These are phyloP conservation scores for Neurospora tetraspora DNA, from an alignment of 495 filamentous ascomycete genomes.

Conservation along the genomic window DNA sequence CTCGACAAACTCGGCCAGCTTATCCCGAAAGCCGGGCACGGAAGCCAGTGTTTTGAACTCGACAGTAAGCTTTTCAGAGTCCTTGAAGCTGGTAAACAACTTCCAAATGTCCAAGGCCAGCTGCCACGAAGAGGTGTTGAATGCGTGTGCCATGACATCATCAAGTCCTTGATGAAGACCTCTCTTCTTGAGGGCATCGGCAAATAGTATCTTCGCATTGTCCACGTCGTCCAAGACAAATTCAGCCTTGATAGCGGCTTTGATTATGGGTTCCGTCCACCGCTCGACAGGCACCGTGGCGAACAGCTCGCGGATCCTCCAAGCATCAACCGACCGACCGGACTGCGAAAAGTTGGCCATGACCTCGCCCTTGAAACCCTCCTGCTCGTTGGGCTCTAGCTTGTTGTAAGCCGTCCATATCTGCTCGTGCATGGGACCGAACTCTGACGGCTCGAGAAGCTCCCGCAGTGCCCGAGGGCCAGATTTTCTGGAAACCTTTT, in stretches of 20 bases:
- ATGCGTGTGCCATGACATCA: constrained; percentile 13
- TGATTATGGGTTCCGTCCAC: constrained; percentile 18
- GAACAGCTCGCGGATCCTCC: constrained; percentile 18
- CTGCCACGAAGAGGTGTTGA: constrained; percentile 14
- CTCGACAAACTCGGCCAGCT: constrained; percentile 1
- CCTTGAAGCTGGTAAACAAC: constrained; percentile 4
- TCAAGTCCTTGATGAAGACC: constrained; percentile 14
- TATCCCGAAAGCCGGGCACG: constrained; percentile 2
- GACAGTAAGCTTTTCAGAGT: background rate
- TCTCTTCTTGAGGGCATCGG: constrained; percentile 6
- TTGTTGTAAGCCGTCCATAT: constrained; percentile 15
- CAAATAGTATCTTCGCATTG: constrained; percentile 13
- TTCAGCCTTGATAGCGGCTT: constrained; percentile 14
- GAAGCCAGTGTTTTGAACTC: constrained; percentile 4
- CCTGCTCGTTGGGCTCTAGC: constrained; percentile 9
- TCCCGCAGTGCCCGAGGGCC: background rate
- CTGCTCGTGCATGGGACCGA: constrained; percentile 11
- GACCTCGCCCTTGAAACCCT: constrained; percentile 6
- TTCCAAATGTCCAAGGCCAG: constrained; percentile 13
- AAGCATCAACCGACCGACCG: constrained; percentile 11
- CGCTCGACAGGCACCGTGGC: background rate
- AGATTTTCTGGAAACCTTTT: background rate
- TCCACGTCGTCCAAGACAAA: constrained; percentile 9
- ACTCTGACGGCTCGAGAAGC: background rate
- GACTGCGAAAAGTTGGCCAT: constrained; percentile 17